Conservation (phyloP, 306 rosid species). For the Prunus davidiana region DNA sequence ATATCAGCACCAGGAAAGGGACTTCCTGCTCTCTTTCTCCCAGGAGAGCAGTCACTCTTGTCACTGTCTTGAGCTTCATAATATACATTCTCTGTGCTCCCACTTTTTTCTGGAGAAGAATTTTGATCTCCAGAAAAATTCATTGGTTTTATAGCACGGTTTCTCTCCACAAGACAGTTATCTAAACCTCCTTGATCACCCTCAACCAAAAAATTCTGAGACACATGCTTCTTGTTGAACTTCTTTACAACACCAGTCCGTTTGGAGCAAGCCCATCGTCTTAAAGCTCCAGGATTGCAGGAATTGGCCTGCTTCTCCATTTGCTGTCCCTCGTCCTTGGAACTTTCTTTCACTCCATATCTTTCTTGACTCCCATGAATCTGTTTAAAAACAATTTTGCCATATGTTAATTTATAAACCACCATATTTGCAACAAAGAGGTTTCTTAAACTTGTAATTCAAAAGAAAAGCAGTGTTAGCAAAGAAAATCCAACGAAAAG, state of each 20-base stretch:
- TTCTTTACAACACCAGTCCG: slow-evolving; percentile 44
- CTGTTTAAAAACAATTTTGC: slow-evolving; percentile 18
- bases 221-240: slow-evolving; percentile 27
- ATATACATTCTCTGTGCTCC: slow-evolving; percentile 17
- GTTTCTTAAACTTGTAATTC: not conserved
- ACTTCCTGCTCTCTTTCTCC: slow-evolving; percentile 33
- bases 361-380: slow-evolving; percentile 23
- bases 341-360: slow-evolving; percentile 22
- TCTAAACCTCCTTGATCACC: slow-evolving; percentile 22
- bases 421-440: not conserved
- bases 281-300: slow-evolving; percentile 34
- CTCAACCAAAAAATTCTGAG: slow-evolving; percentile 22
- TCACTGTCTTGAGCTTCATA: slow-evolving; percentile 28
- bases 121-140: slow-evolving; percentile 18
- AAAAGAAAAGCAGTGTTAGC: not conserved
- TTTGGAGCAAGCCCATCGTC: slow-evolving; percentile 53
- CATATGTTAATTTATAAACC: not conserved
- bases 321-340: slow-evolving; percentile 20
- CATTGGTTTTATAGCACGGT: slow-evolving; percentile 11
- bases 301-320: slow-evolving; percentile 35
- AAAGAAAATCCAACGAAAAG: slow-evolving; percentile 2
- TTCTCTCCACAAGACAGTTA: slow-evolving; percentile 21
- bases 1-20: slow-evolving; percentile 22
- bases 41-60: slow-evolving; percentile 24
- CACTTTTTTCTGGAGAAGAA: slow-evolving; percentile 39